phyloP scores from a whole-genome alignment of 805 yeast species.

The Ogataea parapolymorpha region DNA sequence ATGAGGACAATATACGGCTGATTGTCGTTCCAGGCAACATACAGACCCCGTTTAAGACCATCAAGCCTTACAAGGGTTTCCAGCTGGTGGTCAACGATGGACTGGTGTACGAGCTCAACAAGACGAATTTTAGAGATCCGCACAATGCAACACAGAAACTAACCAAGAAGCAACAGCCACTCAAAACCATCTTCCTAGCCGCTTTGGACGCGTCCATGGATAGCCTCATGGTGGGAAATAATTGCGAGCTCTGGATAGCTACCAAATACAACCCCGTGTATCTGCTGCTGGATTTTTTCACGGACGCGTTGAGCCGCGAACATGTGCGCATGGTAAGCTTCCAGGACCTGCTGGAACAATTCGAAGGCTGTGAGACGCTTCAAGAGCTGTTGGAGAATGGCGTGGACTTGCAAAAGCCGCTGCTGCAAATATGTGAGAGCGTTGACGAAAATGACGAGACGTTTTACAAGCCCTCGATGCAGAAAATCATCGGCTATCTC shows the following conservation, averaged over 20 bases:
- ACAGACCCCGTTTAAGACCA: not conserved
- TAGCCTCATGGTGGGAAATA: slow-evolving; percentile 40
- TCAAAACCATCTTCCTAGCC: slow-evolving; percentile 40
- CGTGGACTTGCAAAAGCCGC: slow-evolving; percentile 23
- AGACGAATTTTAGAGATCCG: slow-evolving; percentile 37
- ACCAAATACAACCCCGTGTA: slow-evolving; percentile 41
- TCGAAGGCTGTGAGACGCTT: slow-evolving; percentile 26
- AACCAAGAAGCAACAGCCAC: slow-evolving; percentile 31
- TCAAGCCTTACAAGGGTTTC: slow-evolving; percentile 2
- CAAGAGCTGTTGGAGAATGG: slow-evolving; percentile 24
- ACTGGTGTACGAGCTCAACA: slow-evolving; percentile 39
- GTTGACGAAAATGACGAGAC: slow-evolving; percentile 42
- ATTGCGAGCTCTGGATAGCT: slow-evolving; percentile 38
- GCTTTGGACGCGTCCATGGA: slow-evolving; percentile 19
- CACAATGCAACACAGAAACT: slow-evolving; percentile 26
- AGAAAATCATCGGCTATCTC: slow-evolving; percentile 38
- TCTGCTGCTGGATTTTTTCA: slow-evolving; percentile 37
- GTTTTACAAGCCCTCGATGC: slow-evolving; percentile 43
- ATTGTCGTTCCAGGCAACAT: slow-evolving; percentile 15
- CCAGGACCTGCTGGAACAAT: slow-evolving; percentile 40
- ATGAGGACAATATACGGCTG: slow-evolving; percentile 1
- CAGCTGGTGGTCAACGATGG: slow-evolving; percentile 18
- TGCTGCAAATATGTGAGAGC: slow-evolving; percentile 37
- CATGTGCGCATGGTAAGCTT: slow-evolving; percentile 34
- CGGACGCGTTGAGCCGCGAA: slow-evolving; percentile 26